Evolutionary conservation across 2,329 filamentous ascomycete genomes (phyloP).

Genomic region (Phialophora tarda): DNA sequence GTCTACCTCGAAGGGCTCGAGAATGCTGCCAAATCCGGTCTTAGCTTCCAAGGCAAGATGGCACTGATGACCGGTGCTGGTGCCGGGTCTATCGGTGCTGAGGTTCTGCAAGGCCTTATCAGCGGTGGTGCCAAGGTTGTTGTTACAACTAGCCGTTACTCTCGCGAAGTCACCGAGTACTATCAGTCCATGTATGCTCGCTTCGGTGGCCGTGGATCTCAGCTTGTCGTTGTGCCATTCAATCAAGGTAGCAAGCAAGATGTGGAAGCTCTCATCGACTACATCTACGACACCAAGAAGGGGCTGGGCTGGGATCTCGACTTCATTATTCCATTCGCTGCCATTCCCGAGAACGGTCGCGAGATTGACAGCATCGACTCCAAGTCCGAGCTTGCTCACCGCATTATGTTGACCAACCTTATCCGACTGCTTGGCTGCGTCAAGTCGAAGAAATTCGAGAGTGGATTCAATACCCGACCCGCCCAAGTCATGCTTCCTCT

Average conservation of each 20-base stretch:
- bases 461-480: constrained; percentile 91
- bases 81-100: constrained; percentile 95
- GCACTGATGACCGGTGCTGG: constrained; percentile 98
- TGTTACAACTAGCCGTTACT: constrained; percentile 96
- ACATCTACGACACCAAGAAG: constrained; percentile 95
- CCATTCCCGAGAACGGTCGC: constrained; percentile 95
- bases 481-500: constrained; percentile 95
- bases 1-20: constrained; percentile 91
- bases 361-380: constrained; percentile 97
- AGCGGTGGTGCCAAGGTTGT: constrained; percentile 96
- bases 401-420: constrained; percentile 98
- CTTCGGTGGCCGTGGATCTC: constrained; percentile 89
- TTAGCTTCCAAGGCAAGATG: constrained; percentile 93
- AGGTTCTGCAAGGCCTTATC: constrained; percentile 93
- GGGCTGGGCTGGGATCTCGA: constrained; percentile 98
- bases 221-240: constrained; percentile 97
- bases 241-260: constrained; percentile 99
- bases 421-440: constrained; percentile 87
- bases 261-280: constrained; percentile 88
- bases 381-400: constrained; percentile 95
- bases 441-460: constrained; percentile 86
- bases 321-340: constrained; percentile 93
- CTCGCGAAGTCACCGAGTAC: constrained; percentile 96
- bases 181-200: constrained; percentile 98
- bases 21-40: constrained; percentile 81